Percentiles rank a stretch among this genome's conserved stretches.
phyloP scores from a whole-genome alignment of 2,329 filamentous ascomycete species.

The Chrysosporium keratinophilum region DNA sequence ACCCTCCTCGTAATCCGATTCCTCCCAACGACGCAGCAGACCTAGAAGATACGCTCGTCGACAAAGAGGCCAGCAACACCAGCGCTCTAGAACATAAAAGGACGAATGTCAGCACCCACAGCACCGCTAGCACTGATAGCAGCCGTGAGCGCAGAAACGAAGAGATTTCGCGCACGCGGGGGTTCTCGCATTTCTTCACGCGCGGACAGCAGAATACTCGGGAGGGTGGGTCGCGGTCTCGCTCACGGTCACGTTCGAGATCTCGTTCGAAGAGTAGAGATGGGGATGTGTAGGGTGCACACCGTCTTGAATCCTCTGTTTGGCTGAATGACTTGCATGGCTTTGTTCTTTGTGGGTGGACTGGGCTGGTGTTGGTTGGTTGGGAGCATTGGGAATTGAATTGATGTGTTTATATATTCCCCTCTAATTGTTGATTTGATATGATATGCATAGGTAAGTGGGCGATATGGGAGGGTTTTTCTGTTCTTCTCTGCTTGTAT shows the following conservation, averaged over 20 bases:
- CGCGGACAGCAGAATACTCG: background rate
- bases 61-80: constrained; percentile 1
- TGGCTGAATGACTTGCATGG: too few relatives aligned
- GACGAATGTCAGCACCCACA: background rate
- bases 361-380: too few relatives aligned
- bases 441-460: too few relatives aligned
- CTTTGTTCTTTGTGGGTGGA: too few relatives aligned
- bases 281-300: background rate
- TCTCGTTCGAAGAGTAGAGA: constrained; percentile 4
- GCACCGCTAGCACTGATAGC: background rate
- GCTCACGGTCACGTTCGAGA: background rate
- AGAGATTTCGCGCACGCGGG: background rate
- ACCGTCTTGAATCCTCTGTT: too few relatives aligned
- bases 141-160: constrained; percentile 3
- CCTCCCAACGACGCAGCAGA: too few relatives aligned
- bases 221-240: too few relatives aligned
- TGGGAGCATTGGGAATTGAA: too few relatives aligned
- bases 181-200: background rate
- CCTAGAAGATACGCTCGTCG: background rate
- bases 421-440: too few relatives aligned
- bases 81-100: background rate
- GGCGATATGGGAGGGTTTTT: too few relatives aligned
- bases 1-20: background rate
- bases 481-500: too few relatives aligned
- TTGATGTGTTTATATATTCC: too few relatives aligned